phyloP scores from a whole-genome alignment of 208 protist genomes.

The Acanthamoeba sp. region DNA sequence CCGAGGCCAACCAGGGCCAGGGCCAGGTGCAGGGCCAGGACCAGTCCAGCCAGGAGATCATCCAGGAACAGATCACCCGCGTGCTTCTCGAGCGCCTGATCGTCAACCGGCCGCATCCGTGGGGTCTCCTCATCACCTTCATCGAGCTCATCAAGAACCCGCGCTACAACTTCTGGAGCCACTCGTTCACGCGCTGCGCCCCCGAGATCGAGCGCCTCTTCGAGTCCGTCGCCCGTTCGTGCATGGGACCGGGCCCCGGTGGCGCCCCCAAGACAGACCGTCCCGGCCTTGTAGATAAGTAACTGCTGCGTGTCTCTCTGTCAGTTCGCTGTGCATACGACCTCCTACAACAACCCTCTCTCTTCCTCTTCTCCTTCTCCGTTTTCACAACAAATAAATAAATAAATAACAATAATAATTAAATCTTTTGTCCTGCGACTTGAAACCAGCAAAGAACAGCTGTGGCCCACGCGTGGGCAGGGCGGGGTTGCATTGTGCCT shows the following conservation, averaged over 20 bases:
- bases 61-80: conserved; percentile 96
- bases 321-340: no score
- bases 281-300: conserved; percentile 58
- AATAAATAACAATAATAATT: no score
- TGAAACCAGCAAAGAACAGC: no score
- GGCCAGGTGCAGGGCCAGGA: background rate
- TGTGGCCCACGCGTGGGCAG: no score
- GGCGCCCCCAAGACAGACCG: conserved; percentile 29
- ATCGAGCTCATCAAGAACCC: conserved; percentile 99
- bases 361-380: background rate
- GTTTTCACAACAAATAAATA: background rate
- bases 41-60: conserved; percentile 88
- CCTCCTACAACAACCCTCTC: no score
- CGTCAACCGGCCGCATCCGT: conserved; percentile 98
- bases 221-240: conserved; percentile 91
- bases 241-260: conserved; percentile 65
- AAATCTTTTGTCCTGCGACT: no score
- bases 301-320: background rate
- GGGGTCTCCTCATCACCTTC: conserved; percentile 99
- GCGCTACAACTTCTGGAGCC: conserved; percentile 95
- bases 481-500: no score
- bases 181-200: conserved; percentile 94
- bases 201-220: conserved; percentile 96
- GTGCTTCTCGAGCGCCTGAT: conserved; percentile 98
- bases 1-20: conserved; percentile 86